phyloP scores from a whole-genome alignment of 2,329 filamentous ascomycete species.

The Helotiales sp. region DNA sequence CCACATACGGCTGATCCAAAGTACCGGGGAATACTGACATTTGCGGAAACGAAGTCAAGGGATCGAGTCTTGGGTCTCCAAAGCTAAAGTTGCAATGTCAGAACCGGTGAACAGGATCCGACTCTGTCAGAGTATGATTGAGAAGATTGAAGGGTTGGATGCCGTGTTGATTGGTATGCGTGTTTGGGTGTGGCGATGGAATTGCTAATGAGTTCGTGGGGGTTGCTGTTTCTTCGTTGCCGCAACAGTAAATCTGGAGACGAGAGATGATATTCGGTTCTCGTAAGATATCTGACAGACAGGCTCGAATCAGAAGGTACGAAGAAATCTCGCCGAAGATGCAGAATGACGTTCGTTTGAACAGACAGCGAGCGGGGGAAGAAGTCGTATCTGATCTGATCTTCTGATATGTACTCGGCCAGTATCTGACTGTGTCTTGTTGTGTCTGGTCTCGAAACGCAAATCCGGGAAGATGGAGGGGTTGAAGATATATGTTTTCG shows the following conservation, averaged over 20 bases:
- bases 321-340: neutral
- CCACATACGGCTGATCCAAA: constrained; percentile 27
- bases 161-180: neutral
- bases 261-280: neutral
- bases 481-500: constrained; percentile 3
- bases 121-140: neutral
- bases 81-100: neutral
- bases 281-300: neutral
- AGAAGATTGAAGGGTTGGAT: neutral
- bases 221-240: neutral
- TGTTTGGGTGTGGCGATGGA: neutral
- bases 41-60: neutral
- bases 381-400: neutral
- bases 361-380: neutral
- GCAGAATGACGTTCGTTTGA: neutral
- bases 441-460: neutral
- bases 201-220: neutral
- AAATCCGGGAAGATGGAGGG: neutral
- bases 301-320: neutral
- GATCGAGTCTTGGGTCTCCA: neutral
- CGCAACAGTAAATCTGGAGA: neutral
- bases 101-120: neutral
- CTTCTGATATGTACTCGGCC: neutral
- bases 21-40: constrained; percentile 21
- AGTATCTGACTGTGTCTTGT: constrained; percentile 3